These are phyloP conservation scores for Phylloboletellus chloephorus DNA, from an alignment of 1,284 basidiomycete species.

Conservation along the genomic window DNA sequence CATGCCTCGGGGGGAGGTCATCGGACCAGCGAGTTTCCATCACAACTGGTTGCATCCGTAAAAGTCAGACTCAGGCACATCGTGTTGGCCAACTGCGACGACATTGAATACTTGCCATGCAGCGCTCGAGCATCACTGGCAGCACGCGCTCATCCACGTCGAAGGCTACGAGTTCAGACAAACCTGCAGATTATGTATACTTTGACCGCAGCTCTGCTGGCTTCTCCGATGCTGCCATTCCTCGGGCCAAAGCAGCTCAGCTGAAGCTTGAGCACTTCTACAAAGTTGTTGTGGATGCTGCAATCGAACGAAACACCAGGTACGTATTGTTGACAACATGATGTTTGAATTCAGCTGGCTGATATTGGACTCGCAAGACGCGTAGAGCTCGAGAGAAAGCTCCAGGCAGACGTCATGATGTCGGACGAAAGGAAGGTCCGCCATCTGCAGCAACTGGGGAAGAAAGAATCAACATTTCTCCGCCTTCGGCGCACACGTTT, in stretches of 20 bases:
- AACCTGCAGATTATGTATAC: constrained; percentile 67
- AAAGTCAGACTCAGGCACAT: neutral
- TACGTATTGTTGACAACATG: constrained; percentile 31
- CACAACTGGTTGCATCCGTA: neutral
- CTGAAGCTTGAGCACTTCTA: constrained; percentile 90
- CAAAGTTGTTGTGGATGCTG: constrained; percentile 87
- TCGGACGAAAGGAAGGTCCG: constrained; percentile 77
- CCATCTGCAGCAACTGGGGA: constrained; percentile 75
- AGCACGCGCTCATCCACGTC: constrained; percentile 28
- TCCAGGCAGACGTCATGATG: constrained; percentile 58
- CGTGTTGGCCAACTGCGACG: neutral
- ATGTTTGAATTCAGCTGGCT: constrained; percentile 2
- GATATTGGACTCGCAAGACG: constrained; percentile 46
- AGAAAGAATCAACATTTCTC: constrained; percentile 81
- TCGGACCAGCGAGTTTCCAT: too few relatives aligned
- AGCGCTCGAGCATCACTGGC: constrained; percentile 30
- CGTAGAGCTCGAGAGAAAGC: constrained; percentile 76
- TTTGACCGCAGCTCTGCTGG: constrained; percentile 70
- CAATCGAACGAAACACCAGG: constrained; percentile 85
- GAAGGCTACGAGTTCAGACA: constrained; percentile 21
- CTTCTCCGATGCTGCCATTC: constrained; percentile 70
- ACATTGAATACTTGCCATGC: constrained; percentile 14
- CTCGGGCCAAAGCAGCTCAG: constrained; percentile 83
- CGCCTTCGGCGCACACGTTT: constrained; percentile 76
- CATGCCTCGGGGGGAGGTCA: too few relatives aligned